A percentile compares a stretch with the other conserved stretches of the same genome.
phyloP scores from a whole-genome alignment of 176 grass and related monocot genomes.

The Hyparrhenia diplandra region DNA sequence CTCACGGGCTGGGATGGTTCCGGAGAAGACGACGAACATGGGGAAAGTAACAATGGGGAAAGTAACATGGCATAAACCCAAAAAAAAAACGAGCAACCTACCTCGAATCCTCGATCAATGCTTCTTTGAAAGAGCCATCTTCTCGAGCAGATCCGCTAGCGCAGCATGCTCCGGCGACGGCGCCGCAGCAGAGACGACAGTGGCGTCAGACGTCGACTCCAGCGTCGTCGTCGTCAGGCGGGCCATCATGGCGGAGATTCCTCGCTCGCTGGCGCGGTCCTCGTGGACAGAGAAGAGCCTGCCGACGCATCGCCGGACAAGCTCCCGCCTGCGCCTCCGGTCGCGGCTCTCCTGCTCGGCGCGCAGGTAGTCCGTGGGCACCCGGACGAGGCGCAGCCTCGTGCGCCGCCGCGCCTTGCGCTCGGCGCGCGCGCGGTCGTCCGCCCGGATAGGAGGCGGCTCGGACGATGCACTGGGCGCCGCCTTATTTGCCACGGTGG shows the following conservation, averaged over 20 bases:
- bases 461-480: no score
- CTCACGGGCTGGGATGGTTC: background rate
- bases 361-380: slow-evolving; percentile 1
- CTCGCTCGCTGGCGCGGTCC: background rate
- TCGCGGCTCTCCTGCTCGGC: background rate
- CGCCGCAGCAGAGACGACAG: background rate
- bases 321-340: background rate
- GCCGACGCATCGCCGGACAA: background rate
- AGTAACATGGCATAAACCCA: no score
- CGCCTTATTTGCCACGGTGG: background rate
- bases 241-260: background rate
- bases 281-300: background rate
- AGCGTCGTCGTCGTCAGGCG: background rate
- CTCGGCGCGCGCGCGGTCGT: background rate
- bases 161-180: background rate
- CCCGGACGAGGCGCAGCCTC: background rate
- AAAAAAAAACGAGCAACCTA: background rate
- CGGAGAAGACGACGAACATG: background rate
- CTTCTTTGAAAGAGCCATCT: background rate
- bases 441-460: background rate
- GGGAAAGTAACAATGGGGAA: no score
- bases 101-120: background rate
- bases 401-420: background rate
- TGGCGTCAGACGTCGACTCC: background rate
- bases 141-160: background rate